Evolutionary conservation across 352 stramenopile genomes (phyloP).

Genomic region (Globisporangium carolinianum): DNA sequence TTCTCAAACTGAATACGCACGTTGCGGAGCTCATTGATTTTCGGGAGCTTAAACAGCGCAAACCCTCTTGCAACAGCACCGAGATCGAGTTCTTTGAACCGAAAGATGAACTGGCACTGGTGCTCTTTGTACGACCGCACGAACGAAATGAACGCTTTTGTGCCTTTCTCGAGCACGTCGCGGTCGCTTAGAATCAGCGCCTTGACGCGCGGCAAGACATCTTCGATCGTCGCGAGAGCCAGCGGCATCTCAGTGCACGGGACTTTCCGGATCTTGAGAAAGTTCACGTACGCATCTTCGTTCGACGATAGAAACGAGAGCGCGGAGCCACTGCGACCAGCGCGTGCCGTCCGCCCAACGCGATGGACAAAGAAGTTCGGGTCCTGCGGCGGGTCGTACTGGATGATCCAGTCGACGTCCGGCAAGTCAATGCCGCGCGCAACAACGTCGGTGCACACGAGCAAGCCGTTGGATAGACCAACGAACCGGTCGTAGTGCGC

Average conservation of each 20-base stretch:
- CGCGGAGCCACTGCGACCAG: constrained; percentile 88
- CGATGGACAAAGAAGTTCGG: constrained; percentile 99
- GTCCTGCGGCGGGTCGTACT: constrained; percentile 97
- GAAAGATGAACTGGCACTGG: constrained; percentile 98
- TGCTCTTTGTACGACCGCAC: constrained; percentile 99
- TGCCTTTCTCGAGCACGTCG: constrained; percentile 98
- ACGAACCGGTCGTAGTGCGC: constrained; percentile 75
- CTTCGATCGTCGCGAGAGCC: constrained; percentile 52
- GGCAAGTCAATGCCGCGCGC: constrained; percentile 97
- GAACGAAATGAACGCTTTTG: constrained; percentile 98
- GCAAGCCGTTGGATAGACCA: constrained; percentile 50
- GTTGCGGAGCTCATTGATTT: constrained; percentile 83
- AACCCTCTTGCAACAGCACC: constrained; percentile 86
- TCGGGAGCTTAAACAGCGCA: constrained; percentile 72
- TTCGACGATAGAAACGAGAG: constrained; percentile 95
- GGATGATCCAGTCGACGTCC: constrained; percentile 98
- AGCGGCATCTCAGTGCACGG: constrained; percentile 78
- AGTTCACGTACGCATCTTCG: constrained; percentile 96
- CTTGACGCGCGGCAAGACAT: constrained; percentile 88
- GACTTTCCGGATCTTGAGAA: constrained; percentile 93
- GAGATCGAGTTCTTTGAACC: constrained; percentile 97
- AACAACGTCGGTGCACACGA: constrained; percentile 99
- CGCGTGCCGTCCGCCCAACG: constrained; percentile 95
- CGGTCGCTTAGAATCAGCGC: constrained; percentile 88
- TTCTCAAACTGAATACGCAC: constrained; percentile 82